A percentile compares a stretch with the other conserved stretches of the same genome.
Conservation (phyloP, 306 rosid genomes). For the Gastrolobium bilobum region DNA sequence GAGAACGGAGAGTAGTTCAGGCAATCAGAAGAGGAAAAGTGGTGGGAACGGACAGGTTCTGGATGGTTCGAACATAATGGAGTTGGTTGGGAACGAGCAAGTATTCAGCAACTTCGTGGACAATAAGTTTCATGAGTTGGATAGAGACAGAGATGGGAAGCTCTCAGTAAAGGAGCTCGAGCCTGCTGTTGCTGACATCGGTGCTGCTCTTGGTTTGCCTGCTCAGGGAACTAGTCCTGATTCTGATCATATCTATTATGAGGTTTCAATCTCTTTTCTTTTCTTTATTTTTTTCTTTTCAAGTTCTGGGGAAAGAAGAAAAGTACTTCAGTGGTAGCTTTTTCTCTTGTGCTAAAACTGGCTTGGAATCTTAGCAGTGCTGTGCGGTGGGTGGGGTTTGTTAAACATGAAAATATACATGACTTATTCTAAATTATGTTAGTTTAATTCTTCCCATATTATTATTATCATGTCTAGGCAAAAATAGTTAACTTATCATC, state of each 20-base stretch:
- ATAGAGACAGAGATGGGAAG: constrained; percentile 83
- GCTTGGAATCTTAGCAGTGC: constrained; percentile 29
- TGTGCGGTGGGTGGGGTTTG: constrained; percentile 24
- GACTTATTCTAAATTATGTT: constrained; percentile 26
- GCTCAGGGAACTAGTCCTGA: constrained; percentile 79
- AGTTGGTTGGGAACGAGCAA: constrained; percentile 87
- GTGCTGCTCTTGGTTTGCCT: constrained; percentile 96
- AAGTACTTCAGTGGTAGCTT: not conserved
- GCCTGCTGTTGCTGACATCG: constrained; percentile 97
- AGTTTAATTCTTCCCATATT: constrained; percentile 7
- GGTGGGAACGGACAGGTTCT: constrained; percentile 68
- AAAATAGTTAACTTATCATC: not conserved
- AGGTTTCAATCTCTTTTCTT: constrained; percentile 55
- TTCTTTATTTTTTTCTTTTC: not conserved
- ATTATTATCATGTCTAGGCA: constrained; percentile 2
- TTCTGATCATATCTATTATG: constrained; percentile 83
- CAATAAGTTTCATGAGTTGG: constrained; percentile 84
- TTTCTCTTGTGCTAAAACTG: not conserved
- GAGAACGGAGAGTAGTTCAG: constrained; percentile 50
- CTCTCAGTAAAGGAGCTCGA: constrained; percentile 90
- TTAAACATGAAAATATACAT: constrained; percentile 20
- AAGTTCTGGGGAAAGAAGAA: not conserved
- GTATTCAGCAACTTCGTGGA: constrained; percentile 82
- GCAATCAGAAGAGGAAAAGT: constrained; percentile 47
- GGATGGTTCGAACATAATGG: constrained; percentile 94